Conservation (phyloP, 1,139 yeast species). For the Debaryomycetaceae sp. region DNA sequence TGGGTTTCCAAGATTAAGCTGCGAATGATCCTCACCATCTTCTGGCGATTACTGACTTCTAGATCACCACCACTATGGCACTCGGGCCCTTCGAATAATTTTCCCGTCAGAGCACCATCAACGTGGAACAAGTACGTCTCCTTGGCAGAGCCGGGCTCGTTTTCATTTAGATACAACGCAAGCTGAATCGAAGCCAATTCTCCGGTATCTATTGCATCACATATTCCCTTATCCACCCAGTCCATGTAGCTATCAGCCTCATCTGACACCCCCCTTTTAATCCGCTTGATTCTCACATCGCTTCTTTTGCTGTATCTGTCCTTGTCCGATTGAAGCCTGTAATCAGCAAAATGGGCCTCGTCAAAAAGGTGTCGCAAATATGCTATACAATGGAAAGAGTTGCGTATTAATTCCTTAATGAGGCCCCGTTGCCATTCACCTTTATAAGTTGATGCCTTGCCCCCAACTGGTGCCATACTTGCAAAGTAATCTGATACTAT, state of each 20-base stretch:
- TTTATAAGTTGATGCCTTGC: background rate
- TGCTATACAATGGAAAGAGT: slow-evolving; percentile 52
- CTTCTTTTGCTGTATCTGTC: slow-evolving; percentile 6
- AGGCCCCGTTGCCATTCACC: slow-evolving; percentile 20
- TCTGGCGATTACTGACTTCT: slow-evolving; percentile 2
- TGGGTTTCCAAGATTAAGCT: slow-evolving; percentile 52
- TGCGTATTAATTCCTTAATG: slow-evolving; percentile 39
- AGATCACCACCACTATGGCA: background rate
- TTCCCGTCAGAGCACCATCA: slow-evolving; percentile 21
- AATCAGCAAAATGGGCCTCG: slow-evolving; percentile 45
- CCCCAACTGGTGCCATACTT: no score
- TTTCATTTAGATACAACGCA: slow-evolving; percentile 38
- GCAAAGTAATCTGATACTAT: no score
- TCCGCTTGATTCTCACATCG: slow-evolving; percentile 42
- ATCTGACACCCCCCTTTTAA: slow-evolving; percentile 38
- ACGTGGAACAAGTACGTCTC: slow-evolving; percentile 52
- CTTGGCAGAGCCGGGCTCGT: slow-evolving; percentile 29
- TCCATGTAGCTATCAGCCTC: slow-evolving; percentile 44
- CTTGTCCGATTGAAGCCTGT: slow-evolving; percentile 30
- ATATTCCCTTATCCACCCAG: slow-evolving; percentile 51
- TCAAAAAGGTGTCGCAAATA: slow-evolving; percentile 49
- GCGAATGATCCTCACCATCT: slow-evolving; percentile 40
- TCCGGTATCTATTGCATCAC: slow-evolving; percentile 37
- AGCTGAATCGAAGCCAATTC: slow-evolving; percentile 44
- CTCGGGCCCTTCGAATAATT: background rate